phyloP scores from a whole-genome alignment of 352 stramenopile species.

The Phytopythium chamaehyphon region DNA sequence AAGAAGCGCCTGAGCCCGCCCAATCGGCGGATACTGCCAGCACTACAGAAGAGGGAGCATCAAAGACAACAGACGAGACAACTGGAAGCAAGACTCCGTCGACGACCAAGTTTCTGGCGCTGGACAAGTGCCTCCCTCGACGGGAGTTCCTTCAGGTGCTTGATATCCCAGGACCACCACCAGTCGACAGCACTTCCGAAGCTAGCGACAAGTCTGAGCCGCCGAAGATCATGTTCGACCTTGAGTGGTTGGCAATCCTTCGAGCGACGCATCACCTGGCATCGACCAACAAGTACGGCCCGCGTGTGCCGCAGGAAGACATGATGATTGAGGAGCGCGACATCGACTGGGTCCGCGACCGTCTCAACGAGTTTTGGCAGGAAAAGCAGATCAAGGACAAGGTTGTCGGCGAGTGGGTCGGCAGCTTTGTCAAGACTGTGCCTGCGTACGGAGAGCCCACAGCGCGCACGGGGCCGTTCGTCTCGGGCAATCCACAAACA shows the following conservation, averaged over 20 bases:
- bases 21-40: too few relatives aligned
- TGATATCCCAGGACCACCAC: constrained; percentile 40
- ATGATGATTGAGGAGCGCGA: constrained; percentile 77
- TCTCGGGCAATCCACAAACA: constrained; percentile 93
- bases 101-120: constrained; percentile 94
- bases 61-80: neutral
- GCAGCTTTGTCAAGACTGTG: constrained; percentile 78
- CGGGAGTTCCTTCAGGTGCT: constrained; percentile 95
- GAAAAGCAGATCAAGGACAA: constrained; percentile 53
- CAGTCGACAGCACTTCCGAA: neutral
- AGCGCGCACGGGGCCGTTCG: constrained; percentile 6
- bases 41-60: neutral
- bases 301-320: constrained; percentile 69
- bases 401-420: constrained; percentile 55
- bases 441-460: constrained; percentile 45
- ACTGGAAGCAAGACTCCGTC: neutral
- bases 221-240: constrained; percentile 89
- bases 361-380: constrained; percentile 36
- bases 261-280: constrained; percentile 90
- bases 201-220: constrained; percentile 2
- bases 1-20: neutral
- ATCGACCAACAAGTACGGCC: constrained; percentile 51
- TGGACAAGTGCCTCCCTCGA: constrained; percentile 99
- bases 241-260: constrained; percentile 94
- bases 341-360: constrained; percentile 64